Base-by-base conservation (phyloP, 75 land plant genomes). In the Picea glauca region DNA sequence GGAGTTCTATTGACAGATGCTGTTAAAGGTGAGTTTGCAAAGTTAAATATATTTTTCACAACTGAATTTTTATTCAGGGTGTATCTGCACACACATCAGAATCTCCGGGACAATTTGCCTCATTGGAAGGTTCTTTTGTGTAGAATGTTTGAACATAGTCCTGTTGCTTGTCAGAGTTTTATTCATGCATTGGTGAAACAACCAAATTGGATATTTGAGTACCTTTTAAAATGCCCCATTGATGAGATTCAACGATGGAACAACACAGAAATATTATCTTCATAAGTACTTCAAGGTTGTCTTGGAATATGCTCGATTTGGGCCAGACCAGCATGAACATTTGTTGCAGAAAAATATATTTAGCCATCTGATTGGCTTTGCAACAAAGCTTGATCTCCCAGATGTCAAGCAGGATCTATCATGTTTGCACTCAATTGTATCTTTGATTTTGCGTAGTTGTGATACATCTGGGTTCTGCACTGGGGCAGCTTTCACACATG, bases 371-470 rank as follows among this genome's bases (percentile, higher is more conserved):
- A 75, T 78, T 31, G 74, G 46, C 1, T 78, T 82, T 70, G 62
- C 84, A 38, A 79, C 84, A 56, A 82, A 78, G 50, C 23, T 75
- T 23, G 70, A 79, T 35, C 65, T 77, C 58, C 84, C 78, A 58
- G 40, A 70, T 21, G 75, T 63, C 2, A 82, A 78, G 81, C 50
- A 32, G 14, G 84, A 82, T 35, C 40, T 77, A 20, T n/a, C 59
- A 11, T 82, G 60, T 70, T 58, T 82, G 17, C 80, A 82, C 32
- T 67, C 80, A 4, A 66, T 78, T 46, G 81, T 82, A 23, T 82
- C 84, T 21, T 33, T 82, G 18, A 67, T 82, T 18, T 43, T 82
- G 75, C 79, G 84, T 15, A 82, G 84, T 74, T 82, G 84, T 78
- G 81, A 82, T 59, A 72, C 74, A 58, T 66, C 81, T 3, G 72